Evolutionary conservation across 139 green algal species (phyloP), one percentile per base, ranked within the genome.

Genomic region (Haematococcus lacustris): DNA sequence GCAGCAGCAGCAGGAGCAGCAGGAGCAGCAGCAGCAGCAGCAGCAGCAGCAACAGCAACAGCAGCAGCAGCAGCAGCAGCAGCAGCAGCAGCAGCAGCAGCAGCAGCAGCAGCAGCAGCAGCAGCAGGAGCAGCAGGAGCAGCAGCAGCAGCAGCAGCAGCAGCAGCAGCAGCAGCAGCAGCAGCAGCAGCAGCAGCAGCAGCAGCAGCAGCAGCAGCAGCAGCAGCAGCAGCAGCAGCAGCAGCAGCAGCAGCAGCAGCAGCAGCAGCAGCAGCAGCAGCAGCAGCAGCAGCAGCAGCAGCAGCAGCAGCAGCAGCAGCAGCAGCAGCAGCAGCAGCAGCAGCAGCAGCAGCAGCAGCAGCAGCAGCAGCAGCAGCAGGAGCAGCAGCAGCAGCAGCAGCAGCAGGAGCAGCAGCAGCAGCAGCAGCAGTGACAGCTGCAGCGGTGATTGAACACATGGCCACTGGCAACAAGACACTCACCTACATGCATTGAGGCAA

Each of bases 351-450:
- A 63, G 51, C 9, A 71, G 57, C 65, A 25, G 26, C 59, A 79
- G 73, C 73, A 78, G 73, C 66, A 66, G 73, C 73, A 78, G 43
- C 37, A 50, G 33, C 35, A 60, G 60, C 30, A 66, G 60, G 53
- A 47, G 1, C 30, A 39, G 39, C 33, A 7, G 39, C 17, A 34
- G 57, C 43, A 39, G 59, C 60, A 76, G 71, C 60, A 71, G 39
- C 40, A 76, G 71, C 61, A 74, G 50, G 21, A 71, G 71, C 61
- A 70, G 59, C 9, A n/a, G 21, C 25, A 28, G 38, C 38, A 76
- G 3, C 40, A 35, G 34, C 38, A 32, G 64, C 37, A 59, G n/a
- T n/a, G n/a, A n/a, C n/a, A n/a, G n/a, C n/a, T n/a, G n/a, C n/a
- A n/a, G n/a, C n/a, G n/a, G n/a, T n/a, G n/a, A n/a, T n/a, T n/a